A percentile compares a stretch with the other conserved stretches of the same genome.
These are phyloP conservation scores for Striga asiatica DNA, from an alignment of 257 asterid genomes.

Conservation along the genomic window DNA sequence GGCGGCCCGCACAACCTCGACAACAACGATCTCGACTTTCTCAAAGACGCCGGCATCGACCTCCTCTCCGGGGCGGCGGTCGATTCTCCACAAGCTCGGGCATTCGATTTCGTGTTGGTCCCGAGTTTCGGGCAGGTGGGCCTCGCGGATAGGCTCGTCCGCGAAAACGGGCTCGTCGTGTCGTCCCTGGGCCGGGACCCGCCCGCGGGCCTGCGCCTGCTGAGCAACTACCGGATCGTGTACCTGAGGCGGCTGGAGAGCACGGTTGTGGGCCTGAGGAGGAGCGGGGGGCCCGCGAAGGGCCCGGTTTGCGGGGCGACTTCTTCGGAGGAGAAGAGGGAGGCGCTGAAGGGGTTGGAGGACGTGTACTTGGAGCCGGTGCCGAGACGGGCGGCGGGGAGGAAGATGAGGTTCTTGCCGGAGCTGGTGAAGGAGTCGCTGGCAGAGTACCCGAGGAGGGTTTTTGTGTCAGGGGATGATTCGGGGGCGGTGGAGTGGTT, in stretches of 20 bases:
- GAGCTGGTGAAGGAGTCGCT: constrained; percentile 49
- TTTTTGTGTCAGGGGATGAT: constrained; percentile 58
- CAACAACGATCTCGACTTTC: constrained; percentile 19
- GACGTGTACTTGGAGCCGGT: constrained; percentile 52
- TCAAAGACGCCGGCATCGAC: constrained; percentile 30
- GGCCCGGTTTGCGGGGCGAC: constrained; percentile 21
- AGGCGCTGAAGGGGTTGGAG: constrained; percentile 34
- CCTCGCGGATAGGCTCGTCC: constrained; percentile 31
- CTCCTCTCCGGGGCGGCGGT: constrained; percentile 30
- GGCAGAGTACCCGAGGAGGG: constrained; percentile 43
- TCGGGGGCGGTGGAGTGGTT: constrained; percentile 51
- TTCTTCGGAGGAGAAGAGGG: constrained; percentile 26
- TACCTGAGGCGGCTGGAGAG: constrained; percentile 41
- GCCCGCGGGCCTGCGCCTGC: constrained; percentile 20
- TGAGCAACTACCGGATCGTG: constrained; percentile 35
- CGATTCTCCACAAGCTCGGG: too few relatives aligned
- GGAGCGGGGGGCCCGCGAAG: background rate
- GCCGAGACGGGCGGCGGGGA: constrained; percentile 18
- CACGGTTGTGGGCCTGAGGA: constrained; percentile 54
- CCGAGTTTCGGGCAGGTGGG: constrained; percentile 19
- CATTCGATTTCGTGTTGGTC: constrained; percentile 45
- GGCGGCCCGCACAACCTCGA: constrained; percentile 21
- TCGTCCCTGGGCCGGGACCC: constrained; percentile 36
- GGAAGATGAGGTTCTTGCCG: constrained; percentile 59
- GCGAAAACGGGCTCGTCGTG: constrained; percentile 42